Evolutionary conservation across 495 filamentous ascomycete species (phyloP).

Genomic region (Neurospora tetraspora): DNA sequence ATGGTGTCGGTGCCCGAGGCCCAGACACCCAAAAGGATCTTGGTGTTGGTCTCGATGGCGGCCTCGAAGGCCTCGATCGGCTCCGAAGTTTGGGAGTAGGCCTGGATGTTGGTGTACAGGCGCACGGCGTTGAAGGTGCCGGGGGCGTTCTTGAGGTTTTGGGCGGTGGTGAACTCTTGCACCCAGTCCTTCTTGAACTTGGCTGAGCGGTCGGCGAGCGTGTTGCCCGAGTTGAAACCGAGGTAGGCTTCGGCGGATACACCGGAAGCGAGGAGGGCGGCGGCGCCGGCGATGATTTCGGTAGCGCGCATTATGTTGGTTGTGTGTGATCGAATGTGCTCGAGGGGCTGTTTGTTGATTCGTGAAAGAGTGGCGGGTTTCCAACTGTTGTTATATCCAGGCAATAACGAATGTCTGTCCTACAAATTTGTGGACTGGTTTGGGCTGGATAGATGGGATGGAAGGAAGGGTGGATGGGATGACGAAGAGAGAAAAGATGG

Average conservation of each 20-base stretch:
- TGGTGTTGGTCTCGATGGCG: conserved; percentile 38
- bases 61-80: conserved; percentile 43
- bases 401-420: background rate
- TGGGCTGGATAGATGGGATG: background rate
- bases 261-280: conserved; percentile 22
- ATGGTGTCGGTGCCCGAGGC: conserved; percentile 38
- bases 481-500: background rate
- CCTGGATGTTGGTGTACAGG: conserved; percentile 45
- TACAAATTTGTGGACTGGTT: background rate
- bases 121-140: conserved; percentile 39
- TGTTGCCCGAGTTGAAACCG: conserved; percentile 42
- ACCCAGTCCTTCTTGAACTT: conserved; percentile 39
- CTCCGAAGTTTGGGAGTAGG: conserved; percentile 33
- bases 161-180: conserved; percentile 35
- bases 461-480: too few species aligned
- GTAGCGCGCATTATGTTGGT: conserved; percentile 19
- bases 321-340: background rate
- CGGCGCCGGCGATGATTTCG: conserved; percentile 15
- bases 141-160: conserved; percentile 30
- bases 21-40: conserved; percentile 45
- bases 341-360: background rate
- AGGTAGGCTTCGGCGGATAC: conserved; percentile 26
- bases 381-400: background rate
- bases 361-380: background rate
- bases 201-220: conserved; percentile 33